Base-by-base conservation (phyloP, 2,329 filamentous ascomycete genomes). In the Talaromyces sp. region DNA sequence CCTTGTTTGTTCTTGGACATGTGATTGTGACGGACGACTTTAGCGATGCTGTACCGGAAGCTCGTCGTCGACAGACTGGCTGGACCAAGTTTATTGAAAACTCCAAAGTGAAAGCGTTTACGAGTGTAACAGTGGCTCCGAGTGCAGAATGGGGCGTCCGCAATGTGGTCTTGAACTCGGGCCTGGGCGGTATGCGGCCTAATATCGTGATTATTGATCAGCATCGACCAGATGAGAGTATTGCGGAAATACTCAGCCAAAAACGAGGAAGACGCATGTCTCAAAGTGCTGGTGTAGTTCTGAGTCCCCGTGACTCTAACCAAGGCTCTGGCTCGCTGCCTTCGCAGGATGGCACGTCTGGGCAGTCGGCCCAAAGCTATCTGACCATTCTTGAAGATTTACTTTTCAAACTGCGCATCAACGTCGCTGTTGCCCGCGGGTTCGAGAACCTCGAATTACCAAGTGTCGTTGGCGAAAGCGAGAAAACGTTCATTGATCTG, bases 21-120 rank as follows among this genome's bases (percentile, higher is more conserved):
- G 90, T 96, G 51, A 92, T 96, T 62, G 91, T 96, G 3, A 92
- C 90, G 0, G 84, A 91, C 63, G 89, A 96, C 70, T 96, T 96
- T 69, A 84, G 85, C 22, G 82, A 84, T 3, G 89, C 91, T 4
- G 89, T 96, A 9, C 86, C 90, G 5, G 92, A 96, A 73, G 91
- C 90, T 3, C 89, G 90, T 64, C 81, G 88, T 22, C 91, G 96
- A 70, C 91, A 96, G 71, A 84, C 85, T 13, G 86, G 90, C 0
- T 95, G 92, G 92, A 89, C 89, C 28, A 92, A 89, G 67, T 93
- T 93, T 65, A 93, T 96, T 54, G 91, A 96, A 68, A 92, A 87
- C 65, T 92, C 90, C 0, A 88, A 85, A 67, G 92, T 96, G 71
- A 96, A 96, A 73, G 92, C 92, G 0, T 96, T 96, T 71, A 88